Conservation (phyloP, 148 eudicot species). For the Agrostemma githago region DNA sequence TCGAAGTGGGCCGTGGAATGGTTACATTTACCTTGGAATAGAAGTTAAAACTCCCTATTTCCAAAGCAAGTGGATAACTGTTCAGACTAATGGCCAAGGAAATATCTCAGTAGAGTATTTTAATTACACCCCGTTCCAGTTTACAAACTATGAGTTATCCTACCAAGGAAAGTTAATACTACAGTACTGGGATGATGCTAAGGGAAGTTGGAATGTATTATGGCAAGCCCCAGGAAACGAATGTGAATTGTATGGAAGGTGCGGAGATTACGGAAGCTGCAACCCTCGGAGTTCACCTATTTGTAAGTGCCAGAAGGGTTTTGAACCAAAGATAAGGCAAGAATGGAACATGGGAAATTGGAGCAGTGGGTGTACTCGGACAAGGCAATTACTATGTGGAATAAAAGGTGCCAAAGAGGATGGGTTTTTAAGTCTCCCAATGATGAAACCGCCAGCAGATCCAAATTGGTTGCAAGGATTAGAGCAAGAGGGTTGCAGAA, state of each 20-base stretch:
- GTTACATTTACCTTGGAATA: constrained; percentile 21
- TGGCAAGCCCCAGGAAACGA: constrained; percentile 1
- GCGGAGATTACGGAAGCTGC: constrained; percentile 47
- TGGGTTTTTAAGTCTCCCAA: constrained; percentile 2
- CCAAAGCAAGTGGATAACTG: constrained; percentile 18
- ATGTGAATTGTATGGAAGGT: constrained; percentile 35
- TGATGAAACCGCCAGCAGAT: constrained; percentile 43
- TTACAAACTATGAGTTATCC: constrained; percentile 15
- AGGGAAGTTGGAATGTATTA: too few species aligned
- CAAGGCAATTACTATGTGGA: too few species aligned
- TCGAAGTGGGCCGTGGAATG: constrained; percentile 29
- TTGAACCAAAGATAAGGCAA: constrained; percentile 24
- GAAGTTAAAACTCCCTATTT: not conserved
- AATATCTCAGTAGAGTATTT: not conserved
- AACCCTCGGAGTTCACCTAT: constrained; percentile 22
- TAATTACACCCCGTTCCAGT: not conserved
- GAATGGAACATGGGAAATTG: constrained; percentile 39
- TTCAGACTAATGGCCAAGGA: not conserved
- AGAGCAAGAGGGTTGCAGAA: constrained; percentile 28
- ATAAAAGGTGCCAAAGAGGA: too few species aligned
- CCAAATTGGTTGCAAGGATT: constrained; percentile 9
- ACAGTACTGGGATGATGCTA: constrained; percentile 18
- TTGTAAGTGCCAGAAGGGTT: constrained; percentile 12
- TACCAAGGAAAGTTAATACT: constrained; percentile 19
- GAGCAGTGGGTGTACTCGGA: not conserved